Percentiles rank a stretch among this genome's conserved stretches.
Conservation (phyloP, 805 yeast genomes). For the Zygotorulaspora chibaensis region DNA sequence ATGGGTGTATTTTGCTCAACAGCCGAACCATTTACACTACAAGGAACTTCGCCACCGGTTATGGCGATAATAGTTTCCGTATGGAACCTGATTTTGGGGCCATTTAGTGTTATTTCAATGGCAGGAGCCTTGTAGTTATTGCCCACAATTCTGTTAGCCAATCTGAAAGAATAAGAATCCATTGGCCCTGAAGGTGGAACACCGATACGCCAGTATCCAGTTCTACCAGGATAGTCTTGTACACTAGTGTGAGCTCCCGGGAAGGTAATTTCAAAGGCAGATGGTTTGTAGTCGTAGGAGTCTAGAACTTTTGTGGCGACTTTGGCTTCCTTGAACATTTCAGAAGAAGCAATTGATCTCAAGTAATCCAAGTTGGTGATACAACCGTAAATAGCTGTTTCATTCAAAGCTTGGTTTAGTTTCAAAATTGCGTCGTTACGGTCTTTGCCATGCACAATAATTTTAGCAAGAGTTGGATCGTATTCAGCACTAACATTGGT, state of each 20-base stretch:
- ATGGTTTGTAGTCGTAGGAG: constrained; percentile 69
- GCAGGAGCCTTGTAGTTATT: constrained; percentile 81
- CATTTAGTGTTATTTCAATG: constrained; percentile 80
- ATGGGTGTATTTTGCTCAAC: constrained; percentile 72
- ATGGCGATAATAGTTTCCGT: constrained; percentile 71
- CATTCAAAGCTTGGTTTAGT: constrained; percentile 74
- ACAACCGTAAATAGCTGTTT: constrained; percentile 86
- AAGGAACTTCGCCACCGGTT: constrained; percentile 78
- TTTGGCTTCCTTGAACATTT: constrained; percentile 77
- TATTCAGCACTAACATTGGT: constrained; percentile 86
- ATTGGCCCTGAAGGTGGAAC: constrained; percentile 99
- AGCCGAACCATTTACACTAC: constrained; percentile 57
- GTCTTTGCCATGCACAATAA: constrained; percentile 89
- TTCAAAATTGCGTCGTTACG: constrained; percentile 79
- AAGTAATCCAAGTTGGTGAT: constrained; percentile 86
- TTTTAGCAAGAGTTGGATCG: constrained; percentile 94
- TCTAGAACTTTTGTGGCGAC: constrained; percentile 88
- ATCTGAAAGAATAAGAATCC: constrained; percentile 87
- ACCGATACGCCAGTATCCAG: constrained; percentile 63
- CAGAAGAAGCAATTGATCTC: constrained; percentile 75
- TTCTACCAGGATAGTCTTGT: constrained; percentile 93
- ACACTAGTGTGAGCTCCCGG: constrained; percentile 97
- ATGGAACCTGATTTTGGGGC: constrained; percentile 85
- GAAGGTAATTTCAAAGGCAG: constrained; percentile 74
- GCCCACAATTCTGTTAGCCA: constrained; percentile 89